A percentile compares a stretch with the other conserved stretches of the same genome.
phyloP scores from a whole-genome alignment of 2,329 filamentous ascomycete genomes.

The Stylonectria norvegica region DNA sequence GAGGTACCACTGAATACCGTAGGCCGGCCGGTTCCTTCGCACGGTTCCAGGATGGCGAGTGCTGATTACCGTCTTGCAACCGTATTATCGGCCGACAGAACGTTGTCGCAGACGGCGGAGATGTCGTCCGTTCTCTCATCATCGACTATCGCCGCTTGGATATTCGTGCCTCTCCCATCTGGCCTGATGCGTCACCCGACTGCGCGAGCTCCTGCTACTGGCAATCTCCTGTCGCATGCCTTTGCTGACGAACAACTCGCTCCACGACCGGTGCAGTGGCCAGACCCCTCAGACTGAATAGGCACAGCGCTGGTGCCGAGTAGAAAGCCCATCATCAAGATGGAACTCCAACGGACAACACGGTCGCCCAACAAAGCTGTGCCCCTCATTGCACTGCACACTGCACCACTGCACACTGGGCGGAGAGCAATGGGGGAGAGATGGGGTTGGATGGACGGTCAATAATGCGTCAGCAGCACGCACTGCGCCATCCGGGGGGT shows the following conservation, averaged over 20 bases:
- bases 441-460: background rate
- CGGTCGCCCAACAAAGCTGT: slow-evolving; percentile 12
- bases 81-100: too few species aligned
- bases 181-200: slow-evolving; percentile 30
- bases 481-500: slow-evolving; percentile 12
- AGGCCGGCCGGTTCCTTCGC: too few species aligned
- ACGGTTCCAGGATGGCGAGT: too few species aligned
- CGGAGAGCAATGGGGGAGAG: slow-evolving; percentile 21
- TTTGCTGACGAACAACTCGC: slow-evolving; percentile 16
- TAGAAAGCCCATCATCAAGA: slow-evolving; percentile 13
- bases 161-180: slow-evolving; percentile 20
- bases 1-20: background rate
- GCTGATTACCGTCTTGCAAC: too few species aligned
- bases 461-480: too few species aligned
- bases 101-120: too few species aligned
- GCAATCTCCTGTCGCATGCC: slow-evolving; percentile 17
- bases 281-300: slow-evolving; percentile 12
- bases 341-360: too few species aligned
- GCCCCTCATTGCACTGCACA: too few species aligned
- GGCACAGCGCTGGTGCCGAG: slow-evolving; percentile 11
- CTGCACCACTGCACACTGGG: too few species aligned
- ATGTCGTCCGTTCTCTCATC: slow-evolving; percentile 17
- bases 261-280: slow-evolving; percentile 23
- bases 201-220: slow-evolving; percentile 17
- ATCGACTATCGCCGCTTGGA: slow-evolving; percentile 13